These are phyloP conservation scores for Trichocladium antarcticum DNA, from an alignment of 495 filamentous ascomycete species.

Conservation along the genomic window DNA sequence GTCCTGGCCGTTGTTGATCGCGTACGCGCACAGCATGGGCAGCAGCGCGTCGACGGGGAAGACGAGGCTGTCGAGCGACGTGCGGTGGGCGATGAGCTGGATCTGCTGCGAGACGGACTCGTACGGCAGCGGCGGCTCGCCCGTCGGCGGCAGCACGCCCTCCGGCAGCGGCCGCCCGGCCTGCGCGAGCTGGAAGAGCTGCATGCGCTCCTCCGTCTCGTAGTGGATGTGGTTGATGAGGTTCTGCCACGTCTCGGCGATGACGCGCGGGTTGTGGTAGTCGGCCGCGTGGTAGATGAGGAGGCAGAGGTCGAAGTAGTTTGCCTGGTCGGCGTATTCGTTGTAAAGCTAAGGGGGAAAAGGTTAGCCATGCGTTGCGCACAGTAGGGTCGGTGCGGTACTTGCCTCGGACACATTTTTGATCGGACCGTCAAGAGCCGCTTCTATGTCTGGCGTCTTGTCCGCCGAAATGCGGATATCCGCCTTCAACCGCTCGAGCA, in stretches of 20 bases:
- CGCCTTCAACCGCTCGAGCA: constrained; percentile 65
- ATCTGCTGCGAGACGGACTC: constrained; percentile 66
- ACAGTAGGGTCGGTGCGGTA: constrained; percentile 7
- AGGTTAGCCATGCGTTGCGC: constrained; percentile 15
- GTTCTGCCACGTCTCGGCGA: constrained; percentile 72
- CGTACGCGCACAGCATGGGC: constrained; percentile 67
- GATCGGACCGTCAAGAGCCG: constrained; percentile 61
- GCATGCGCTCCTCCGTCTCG: constrained; percentile 42
- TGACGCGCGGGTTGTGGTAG: constrained; percentile 71
- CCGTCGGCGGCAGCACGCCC: constrained; percentile 6
- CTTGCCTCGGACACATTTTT: constrained; percentile 62
- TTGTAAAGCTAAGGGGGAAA: constrained; percentile 77
- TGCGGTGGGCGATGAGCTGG: constrained; percentile 64
- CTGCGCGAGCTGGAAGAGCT: constrained; percentile 24
- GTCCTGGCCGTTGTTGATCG: constrained; percentile 57
- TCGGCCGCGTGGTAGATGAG: constrained; percentile 81
- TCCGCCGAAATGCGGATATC: constrained; percentile 56
- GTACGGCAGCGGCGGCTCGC: constrained; percentile 49
- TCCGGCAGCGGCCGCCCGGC: constrained; percentile 11
- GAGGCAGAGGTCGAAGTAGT: constrained; percentile 86
- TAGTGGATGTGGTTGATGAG: constrained; percentile 61
- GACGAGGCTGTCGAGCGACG: constrained; percentile 57
- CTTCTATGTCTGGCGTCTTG: constrained; percentile 48
- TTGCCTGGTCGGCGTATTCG: constrained; percentile 70
- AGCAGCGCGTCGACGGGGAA: constrained; percentile 56